These are phyloP conservation scores for Hsuehochloa calcarea DNA, from an alignment of 176 grass and related monocot species.

Conservation along the genomic window DNA sequence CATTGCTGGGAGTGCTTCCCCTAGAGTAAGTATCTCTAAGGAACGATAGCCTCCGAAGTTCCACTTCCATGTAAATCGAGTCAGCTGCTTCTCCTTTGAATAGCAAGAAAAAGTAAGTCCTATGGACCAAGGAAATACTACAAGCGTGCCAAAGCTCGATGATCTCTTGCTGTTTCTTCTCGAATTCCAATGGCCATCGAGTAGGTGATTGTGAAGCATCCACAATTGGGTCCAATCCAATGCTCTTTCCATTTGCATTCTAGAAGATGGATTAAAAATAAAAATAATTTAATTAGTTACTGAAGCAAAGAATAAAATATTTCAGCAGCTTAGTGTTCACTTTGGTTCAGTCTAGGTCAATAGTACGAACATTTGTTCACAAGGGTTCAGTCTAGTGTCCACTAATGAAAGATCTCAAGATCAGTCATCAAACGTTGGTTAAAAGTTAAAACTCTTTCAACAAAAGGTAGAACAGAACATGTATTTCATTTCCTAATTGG, in stretches of 20 bases:
- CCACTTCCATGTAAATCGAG: constrained; percentile 96
- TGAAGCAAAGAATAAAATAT: not conserved
- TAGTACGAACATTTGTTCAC: not conserved
- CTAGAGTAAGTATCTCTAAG: constrained; percentile 56
- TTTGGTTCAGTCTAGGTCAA: not conserved
- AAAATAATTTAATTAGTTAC: not conserved
- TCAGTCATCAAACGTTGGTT: not conserved
- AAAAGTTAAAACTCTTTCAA: not conserved
- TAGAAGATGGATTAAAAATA: constrained; percentile 17
- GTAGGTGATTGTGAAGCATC: constrained; percentile 57
- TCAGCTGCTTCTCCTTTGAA: constrained; percentile 93
- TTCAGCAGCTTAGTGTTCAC: not conserved
- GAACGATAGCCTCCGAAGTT: constrained; percentile 74
- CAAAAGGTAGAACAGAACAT: not conserved
- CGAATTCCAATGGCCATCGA: constrained; percentile 72
- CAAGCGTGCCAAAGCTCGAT: constrained; percentile 84
- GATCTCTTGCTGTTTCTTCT: constrained; percentile 79
- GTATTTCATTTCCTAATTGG: not conserved
- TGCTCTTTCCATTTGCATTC: constrained; percentile 59
- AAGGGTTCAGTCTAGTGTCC: not conserved
- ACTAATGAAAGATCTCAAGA: not conserved
- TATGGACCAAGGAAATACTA: constrained; percentile 78
- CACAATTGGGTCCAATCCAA: constrained; percentile 38
- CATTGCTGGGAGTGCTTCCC: constrained; percentile 43
- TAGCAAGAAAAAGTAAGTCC: constrained; percentile 87